Base-by-base conservation (phyloP, 169 alveolate genomes). In the Eimeria maxima region DNA sequence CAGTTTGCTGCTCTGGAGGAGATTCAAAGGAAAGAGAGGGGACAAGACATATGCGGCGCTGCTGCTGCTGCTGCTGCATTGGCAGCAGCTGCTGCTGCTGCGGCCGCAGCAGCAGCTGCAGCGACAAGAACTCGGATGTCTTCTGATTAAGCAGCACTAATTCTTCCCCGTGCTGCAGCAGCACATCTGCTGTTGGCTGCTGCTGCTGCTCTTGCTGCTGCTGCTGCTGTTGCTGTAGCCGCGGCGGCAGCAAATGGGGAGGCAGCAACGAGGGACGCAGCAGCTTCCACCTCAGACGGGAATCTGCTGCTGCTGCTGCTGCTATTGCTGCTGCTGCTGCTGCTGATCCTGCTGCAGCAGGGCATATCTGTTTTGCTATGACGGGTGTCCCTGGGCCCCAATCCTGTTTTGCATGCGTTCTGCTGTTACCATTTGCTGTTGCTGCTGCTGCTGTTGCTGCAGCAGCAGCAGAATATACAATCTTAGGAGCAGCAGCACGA, bases 241-340 rank as follows among this genome's bases (percentile, higher is more conserved):
- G 83, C 83, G 13, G 55, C 20, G 83, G 83, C 55, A 73, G 20
- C 83, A 73, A 13, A 7, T 73, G 83, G 83, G 55, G 5, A 13
- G 83, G 83, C 83, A 73, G 83, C 83, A 73, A 13, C 4, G 55
- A 73, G 55, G 83, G 83, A 20, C 83, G 83, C 55, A 73, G 83
- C 83, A 73, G 50, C 83, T 73, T n/a, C 83, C 83, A 73, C n/a
- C 83, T 44, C 83, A 50, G 11, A 5, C 57, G 57, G 18, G 57
- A 50, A 50, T 50, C 57, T 50, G 57, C 57, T 50, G 57, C 57
- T 50, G 57, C 57, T 50, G 57, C 83, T 29, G 83, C 83, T 29
- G 83, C 83, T n/a, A 42, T 47, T 4, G 83, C 83, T 27, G 83
- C 83, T 73, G 83, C 83, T 73, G 83, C 83, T 6, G 83, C 83